Conservation (phyloP, 805 yeast genomes). For the Kodamaea hsintzibuensis region DNA sequence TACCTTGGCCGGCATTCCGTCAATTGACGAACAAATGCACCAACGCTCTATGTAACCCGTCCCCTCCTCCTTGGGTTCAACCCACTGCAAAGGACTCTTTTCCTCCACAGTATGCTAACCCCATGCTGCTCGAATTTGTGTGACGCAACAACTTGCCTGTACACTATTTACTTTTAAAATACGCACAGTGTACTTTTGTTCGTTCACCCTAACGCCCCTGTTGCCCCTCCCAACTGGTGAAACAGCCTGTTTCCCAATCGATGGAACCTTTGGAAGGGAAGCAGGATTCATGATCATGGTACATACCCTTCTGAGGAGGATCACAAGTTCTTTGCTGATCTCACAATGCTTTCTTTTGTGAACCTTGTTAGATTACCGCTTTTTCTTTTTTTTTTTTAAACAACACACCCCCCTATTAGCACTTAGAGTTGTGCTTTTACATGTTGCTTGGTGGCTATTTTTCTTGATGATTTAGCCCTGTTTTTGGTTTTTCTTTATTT, state of each 20-base stretch:
- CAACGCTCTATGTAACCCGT: background rate
- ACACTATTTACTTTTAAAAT: background rate
- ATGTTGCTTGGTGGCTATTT: background rate
- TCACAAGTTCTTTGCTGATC: background rate
- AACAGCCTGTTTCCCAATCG: background rate
- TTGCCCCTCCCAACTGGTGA: background rate
- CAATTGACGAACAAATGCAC: background rate
- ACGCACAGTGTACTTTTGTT: background rate
- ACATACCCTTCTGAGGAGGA: too few relatives aligned
- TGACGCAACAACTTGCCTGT: conserved; percentile 1
- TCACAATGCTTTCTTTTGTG: background rate
- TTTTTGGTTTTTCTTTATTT: background rate
- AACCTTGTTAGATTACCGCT: background rate
- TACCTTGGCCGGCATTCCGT: background rate
- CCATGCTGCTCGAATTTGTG: background rate
- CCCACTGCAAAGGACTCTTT: background rate
- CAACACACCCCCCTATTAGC: background rate
- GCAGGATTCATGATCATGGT: too few relatives aligned
- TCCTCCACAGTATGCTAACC: background rate
- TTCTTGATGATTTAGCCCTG: background rate
- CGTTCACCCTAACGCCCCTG: background rate
- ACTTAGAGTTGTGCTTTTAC: background rate
- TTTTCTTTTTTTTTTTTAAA: background rate
- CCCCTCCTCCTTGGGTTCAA: too few relatives aligned
- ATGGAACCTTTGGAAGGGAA: too few relatives aligned